Conservation (phyloP, 225 moss, liverwort and hornwort species). For the Antitrichia curtipendula region DNA sequence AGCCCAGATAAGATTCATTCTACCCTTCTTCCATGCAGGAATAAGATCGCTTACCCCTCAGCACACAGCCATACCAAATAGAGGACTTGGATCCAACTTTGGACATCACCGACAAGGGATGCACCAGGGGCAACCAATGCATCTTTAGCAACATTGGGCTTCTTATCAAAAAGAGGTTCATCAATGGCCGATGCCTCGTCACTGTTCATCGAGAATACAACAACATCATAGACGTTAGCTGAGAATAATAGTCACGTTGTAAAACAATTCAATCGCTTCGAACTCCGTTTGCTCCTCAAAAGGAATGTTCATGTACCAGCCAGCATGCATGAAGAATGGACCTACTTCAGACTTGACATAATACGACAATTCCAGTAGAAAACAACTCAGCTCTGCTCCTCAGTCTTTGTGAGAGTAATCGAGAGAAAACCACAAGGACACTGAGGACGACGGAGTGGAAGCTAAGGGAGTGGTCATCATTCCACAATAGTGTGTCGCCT, state of each 20-base stretch:
- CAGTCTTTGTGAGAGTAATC: not conserved
- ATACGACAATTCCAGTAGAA: not conserved
- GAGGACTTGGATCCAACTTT: conserved; percentile 82
- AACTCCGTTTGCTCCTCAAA: no score
- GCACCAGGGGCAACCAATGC: conserved; percentile 92
- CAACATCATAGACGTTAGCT: not conserved
- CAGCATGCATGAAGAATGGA: no score
- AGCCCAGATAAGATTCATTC: not conserved
- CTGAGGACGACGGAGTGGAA: not conserved
- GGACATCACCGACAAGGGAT: conserved; percentile 83
- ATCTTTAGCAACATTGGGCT: conserved; percentile 49
- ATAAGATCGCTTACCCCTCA: conserved; percentile 47
- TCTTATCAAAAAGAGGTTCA: conserved; percentile 75
- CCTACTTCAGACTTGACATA: not conserved
- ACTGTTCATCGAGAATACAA: conserved; percentile 27
- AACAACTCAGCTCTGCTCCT: not conserved
- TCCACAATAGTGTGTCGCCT: not conserved
- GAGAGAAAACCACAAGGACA: not conserved
- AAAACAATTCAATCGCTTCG: no score
- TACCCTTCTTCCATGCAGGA: not conserved
- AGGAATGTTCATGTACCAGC: not conserved
- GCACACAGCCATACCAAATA: conserved; percentile 90
- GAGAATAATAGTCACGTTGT: no score
- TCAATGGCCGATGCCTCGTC: conserved; percentile 68
- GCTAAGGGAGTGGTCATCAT: not conserved